A percentile compares a stretch with the other conserved stretches of the same genome.
Conservation (phyloP, 139 green algal species). For the Trebouxia sp. region DNA sequence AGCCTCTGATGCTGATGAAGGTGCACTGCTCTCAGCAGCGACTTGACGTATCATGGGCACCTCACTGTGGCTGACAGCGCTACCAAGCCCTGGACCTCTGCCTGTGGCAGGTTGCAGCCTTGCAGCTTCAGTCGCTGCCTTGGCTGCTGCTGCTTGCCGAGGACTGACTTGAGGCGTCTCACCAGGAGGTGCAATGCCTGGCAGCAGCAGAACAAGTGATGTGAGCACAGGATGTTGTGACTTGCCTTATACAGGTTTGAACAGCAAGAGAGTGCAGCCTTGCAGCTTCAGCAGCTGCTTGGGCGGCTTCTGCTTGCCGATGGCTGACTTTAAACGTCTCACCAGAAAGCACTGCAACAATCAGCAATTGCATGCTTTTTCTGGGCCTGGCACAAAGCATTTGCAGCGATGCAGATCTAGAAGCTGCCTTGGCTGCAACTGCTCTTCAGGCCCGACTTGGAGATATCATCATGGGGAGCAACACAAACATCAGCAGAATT, state of each 20-base stretch:
- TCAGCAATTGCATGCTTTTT: no score
- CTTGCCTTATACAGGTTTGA: not conserved
- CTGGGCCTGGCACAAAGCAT: no score
- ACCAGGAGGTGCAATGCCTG: not conserved
- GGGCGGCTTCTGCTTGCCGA: no score
- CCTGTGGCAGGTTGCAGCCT: not conserved
- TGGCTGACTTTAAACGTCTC: no score
- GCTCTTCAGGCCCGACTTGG: no score
- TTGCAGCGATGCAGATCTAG: no score
- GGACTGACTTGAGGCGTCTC: slow-evolving; percentile 16
- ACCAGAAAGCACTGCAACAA: no score
- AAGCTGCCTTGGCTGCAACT: no score
- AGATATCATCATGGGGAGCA: no score
- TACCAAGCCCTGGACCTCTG: not conserved
- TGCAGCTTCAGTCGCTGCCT: not conserved
- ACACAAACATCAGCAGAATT: no score
- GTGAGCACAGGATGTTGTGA: no score
- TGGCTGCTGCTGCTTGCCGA: not conserved
- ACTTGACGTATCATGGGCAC: slow-evolving; percentile 17
- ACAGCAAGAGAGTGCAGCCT: not conserved
- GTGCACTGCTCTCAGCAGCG: not conserved
- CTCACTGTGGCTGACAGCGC: not conserved
- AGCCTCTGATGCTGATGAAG: not conserved
- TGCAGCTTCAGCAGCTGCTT: no score
- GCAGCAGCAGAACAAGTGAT: not conserved